Evolutionary conservation across 2,329 filamentous ascomycete genomes (phyloP), one percentile per base, ranked within the genome.

Genomic region (Colletotrichum tofieldiae): DNA sequence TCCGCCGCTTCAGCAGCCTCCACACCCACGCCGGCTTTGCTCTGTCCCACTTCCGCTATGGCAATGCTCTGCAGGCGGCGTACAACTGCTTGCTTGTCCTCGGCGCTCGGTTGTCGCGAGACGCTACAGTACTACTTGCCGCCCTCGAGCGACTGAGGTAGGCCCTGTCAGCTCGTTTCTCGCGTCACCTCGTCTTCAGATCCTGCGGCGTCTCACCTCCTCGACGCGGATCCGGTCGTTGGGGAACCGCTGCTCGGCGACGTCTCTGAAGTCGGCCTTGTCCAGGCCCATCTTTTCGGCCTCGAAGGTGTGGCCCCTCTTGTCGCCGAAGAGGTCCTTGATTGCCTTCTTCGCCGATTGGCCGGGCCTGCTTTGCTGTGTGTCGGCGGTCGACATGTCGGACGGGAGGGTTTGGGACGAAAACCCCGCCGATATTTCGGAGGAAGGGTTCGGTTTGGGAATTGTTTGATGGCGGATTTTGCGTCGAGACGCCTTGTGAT

Each of bases 51-150:
- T 3, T 20, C 32, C 3, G 43, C n/a, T 14, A 5, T 49, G 5
- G 14, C 16, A 29, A 23, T 51, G 16, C 9, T 51, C n/a, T 26
- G 59, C 32, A 39, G 59, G 29, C 35, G 35, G 26, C 23, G 11
- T 35, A 35, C 11, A 29, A 51, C 11, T 7, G 35, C 45, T 52
- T 16, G 18, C 7, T 35, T 43, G 12, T 54, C 61, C 47, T 54
- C 49, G n/a, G 43, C 35, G 7, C n/a, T 64, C 11, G 49, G 61
- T n/a, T 23, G 47, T n/a, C 61, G 61, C 23, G 45, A 49, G 49
- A 64, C 35, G 26, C 23, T 16, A 32, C 61, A 54, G 9, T 64
- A 51, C 61, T 64, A 64, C 23, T 64, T 51, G 61, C 43, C 49
- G 47, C 49, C 18, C 12, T 41, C 61, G 16, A 32, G 16, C 20